Base-by-base conservation (phyloP, 1,284 basidiomycete genomes). In the Hypsizygus ulmarius region DNA sequence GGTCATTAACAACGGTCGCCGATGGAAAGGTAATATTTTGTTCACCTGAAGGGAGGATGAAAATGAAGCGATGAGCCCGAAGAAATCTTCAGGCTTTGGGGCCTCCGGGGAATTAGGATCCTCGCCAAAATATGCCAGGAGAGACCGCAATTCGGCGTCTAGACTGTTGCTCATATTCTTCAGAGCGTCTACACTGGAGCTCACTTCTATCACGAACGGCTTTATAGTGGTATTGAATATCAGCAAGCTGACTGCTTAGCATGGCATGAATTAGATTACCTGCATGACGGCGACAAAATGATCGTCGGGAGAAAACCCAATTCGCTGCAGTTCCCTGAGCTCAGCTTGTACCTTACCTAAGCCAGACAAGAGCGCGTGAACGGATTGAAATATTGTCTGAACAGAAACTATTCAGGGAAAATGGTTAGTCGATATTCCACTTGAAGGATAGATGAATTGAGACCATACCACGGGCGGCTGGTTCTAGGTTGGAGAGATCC, bases 401-500 rank as follows among this genome's bases (percentile, higher is more conserved):
- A 87, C 73, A 16, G 90, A 90, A 1, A 91, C 90, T 93, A 16
- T 8, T 9, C 1, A 18, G 34, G 1, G 33, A n/a, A 41, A 43
- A 43, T n/a, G 12, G 14, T n/a, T 21, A 8, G 15, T 18, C 12
- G 38, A 11, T 41, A 29, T 40, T 32, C 30, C 25, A 29, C 29
- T 33, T 29, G 4, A 27, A n/a, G 9, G 18, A 32, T 25, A 42
- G 5, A 25, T 1, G 21, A 39, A 4, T n/a, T 35, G 15, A 21
- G 11, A 34, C 3, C 78, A 59, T 57, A 90, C 91, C 73, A 60
- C 90, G 76, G 35, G 90, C 85, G 5, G 91, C 93, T 3, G 89
- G 80, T 63, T 95, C 90, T 2, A 96, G 61, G 59, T 84, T 84
- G 2, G 90, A 83, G 57, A 91, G 70, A 18, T 95, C 93, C 30